Base-by-base conservation (phyloP, 2,329 filamentous ascomycete species). In the Diplodia scrobiculata region DNA sequence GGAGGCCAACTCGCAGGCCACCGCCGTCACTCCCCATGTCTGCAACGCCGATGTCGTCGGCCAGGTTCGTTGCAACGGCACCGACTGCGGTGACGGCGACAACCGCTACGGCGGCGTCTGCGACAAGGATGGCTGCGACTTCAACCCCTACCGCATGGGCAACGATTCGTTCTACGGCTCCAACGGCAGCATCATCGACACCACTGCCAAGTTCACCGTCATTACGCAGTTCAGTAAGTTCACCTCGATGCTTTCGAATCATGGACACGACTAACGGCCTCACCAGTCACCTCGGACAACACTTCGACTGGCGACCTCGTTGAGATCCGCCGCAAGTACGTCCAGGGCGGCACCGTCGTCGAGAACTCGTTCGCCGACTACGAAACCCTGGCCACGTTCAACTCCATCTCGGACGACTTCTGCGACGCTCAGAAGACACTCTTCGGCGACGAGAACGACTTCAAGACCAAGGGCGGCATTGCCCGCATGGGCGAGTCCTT, bases 101-200 rank as follows among this genome's bases (percentile, higher is more conserved):
- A 77, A 82, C 71, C 86, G 87, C 68, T 89, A 89, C 73, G 79
- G 72, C 29, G 87, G 87, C 63, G 77, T 84, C 67, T 90, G 88
- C 75, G 88, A 90, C 74, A 85, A 86, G 68, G 87, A 89, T 72
- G 88, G 88, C 48, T 90, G 88, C 72, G 88, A 89, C 75, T 89
- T 73, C 74, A 78, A 78, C 75, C 72, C 71, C 69, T 90, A 85
- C 84, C 87, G 87, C 74, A 81, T 86, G 81, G 88, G 88, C 68
- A 83, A 87, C 77, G 80, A 79, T 67, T 79, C 77, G 75, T 90
- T 89, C 81, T 90, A 86, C 79, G 88, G 87, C 63, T 78, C 82
- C 0, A 41, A 58, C 53, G 81, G 81, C 69, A 80, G 80, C 74
- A 79, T 73, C 41, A 73, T 81, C 66, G 77, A 81, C 71, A 81